Base-by-base conservation (phyloP, 257 asterid genomes). In the Solanum rostratum region DNA sequence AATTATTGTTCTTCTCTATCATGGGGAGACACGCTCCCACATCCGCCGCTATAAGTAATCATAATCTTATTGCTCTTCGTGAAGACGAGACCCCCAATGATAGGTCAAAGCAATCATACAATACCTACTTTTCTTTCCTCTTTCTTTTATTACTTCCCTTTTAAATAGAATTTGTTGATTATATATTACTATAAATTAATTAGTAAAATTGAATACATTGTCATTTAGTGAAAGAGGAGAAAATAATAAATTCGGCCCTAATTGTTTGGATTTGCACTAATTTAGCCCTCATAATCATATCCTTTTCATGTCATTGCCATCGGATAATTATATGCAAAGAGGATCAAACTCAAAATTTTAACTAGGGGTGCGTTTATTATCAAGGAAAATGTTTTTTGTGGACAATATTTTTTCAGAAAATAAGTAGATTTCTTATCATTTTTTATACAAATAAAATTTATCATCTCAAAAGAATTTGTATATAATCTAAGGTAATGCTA, bases 41-140 rank as follows among this genome's bases (percentile, higher is more conserved):
- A 80, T 92, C 86, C 93, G 93, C 93, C 92, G 92, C 91, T 88
- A 85, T 63, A 33, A 85, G 86, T 66, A 88, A 90, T 91, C 87
- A 90, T 89, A 68, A 74, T 87, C 65, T 63, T 13, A 74, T 45
- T 78, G 54, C 20, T 59, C 37, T 69, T 84, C 88, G 81, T 86
- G 76, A 87, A 50, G 68, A 57, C 49, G 59, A 73, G 59, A 73
- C 57, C 59, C 27, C 52, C 86, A 79, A 54, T 85, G 24, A 85
- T 62, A 37, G 82, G 92, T 88, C 93, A 88, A 89, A 88, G 86
- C 74, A 88, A 89, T 88, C 65, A 88, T 90, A 81, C 83, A 65
- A 79, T 54, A 63, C 29, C 83, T 46, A 43, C 59, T 45, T 14
- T 73, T 73, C 22, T 45, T 43, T 71, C 2, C 18, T 37, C 29